Conservation (phyloP, 441 rosid genomes). For the Bruguiera hainesii region DNA sequence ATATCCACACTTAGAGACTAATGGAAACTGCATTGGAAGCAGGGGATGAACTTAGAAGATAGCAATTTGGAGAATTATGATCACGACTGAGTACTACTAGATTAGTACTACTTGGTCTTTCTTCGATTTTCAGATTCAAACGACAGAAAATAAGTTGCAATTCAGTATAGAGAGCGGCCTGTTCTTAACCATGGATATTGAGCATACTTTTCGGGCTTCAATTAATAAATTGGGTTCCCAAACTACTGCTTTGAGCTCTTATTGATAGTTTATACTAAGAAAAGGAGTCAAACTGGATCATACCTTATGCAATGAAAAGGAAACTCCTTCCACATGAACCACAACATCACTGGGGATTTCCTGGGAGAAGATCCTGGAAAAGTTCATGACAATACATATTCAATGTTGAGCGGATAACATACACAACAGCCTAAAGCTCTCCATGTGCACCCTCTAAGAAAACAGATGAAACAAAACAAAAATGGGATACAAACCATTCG, state of each 20-base stretch:
- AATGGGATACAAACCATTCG: conserved; percentile 55
- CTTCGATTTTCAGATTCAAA: background rate
- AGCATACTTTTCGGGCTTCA: no score
- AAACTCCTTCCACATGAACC: conserved; percentile 65
- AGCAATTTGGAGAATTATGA: background rate
- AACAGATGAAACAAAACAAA: conserved; percentile 4
- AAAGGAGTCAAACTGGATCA: conserved; percentile 4
- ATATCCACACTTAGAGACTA: conserved; percentile 78
- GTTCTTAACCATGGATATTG: no score
- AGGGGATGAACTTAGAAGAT: background rate
- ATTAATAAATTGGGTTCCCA: no score
- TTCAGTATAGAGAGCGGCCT: no score
- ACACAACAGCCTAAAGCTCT: background rate
- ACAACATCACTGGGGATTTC: conserved; percentile 91
- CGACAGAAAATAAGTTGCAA: background rate
- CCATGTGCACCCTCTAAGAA: background rate
- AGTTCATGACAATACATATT: conserved; percentile 10
- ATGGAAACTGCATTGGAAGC: conserved; percentile 65
- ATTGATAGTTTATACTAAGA: conserved; percentile 11
- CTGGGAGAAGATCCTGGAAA: conserved; percentile 88
- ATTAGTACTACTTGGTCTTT: background rate
- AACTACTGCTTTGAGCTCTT: background rate
- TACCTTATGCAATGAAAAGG: conserved; percentile 85
- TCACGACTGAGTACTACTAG: background rate
- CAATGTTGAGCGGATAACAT: background rate